Evolutionary conservation across 1,284 basidiomycete species (phyloP), one percentile per base, ranked within the genome.

Genomic region (Pholiota adiposa): DNA sequence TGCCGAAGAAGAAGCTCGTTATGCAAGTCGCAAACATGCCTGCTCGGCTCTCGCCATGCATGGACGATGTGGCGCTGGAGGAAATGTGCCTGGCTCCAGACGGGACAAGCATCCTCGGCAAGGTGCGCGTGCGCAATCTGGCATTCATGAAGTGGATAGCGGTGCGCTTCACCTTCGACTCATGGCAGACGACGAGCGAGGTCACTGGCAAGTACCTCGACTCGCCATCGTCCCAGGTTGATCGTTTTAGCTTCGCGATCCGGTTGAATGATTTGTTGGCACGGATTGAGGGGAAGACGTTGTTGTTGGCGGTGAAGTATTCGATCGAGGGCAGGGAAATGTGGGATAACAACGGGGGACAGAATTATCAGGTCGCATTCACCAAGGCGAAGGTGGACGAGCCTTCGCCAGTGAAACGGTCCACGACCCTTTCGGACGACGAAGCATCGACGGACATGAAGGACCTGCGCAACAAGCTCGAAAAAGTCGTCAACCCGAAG

Each of bases 101-200:
- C 64, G 78, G 81, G 34, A 73, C 77, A 29, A 76, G 72, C 53
- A 81, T 90, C 53, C 77, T 84, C 29, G 97, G 96, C 19, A 81
- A 82, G 38, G 85, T 96, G 34, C 85, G 88, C 51, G 93, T 97
- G 61, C 85, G 88, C 67, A 98, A 98, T 73, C 71, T 97, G 49
- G 86, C 93, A 2, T 98, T 89, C 76, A 83, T 93, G 68, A 98
- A 98, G 77, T 89, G 87, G 82, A 83, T 98, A 58, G 91, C 88
- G 8, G 87, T 94, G 21, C 88, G 96, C 40, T 98, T 98, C 76
- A 98, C 96, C 1, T 85, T 96, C 66, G 96, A 98, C 73, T 84
- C 83, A 69, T 98, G 97, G 96, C 93, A 95, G 75, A 98, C 96
- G 36, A 96, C 93, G 59, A 94, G 90, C 72, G 96, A 98, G 76